Conservation (phyloP, 2,329 filamentous ascomycete genomes). For the Nemania serpens region DNA sequence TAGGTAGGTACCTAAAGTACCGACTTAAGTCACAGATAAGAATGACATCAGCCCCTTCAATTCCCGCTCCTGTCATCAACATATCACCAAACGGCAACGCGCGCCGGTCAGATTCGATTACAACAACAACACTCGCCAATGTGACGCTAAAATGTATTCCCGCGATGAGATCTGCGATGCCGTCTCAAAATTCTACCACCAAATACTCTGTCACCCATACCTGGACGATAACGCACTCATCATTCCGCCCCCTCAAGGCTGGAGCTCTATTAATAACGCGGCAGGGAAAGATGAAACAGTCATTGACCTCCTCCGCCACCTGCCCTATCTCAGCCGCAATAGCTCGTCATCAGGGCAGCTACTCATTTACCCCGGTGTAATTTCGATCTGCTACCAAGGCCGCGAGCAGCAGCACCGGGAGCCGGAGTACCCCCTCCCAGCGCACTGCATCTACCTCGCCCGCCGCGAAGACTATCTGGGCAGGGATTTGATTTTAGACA, state of each 20-base stretch:
- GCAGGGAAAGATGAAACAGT: slow-evolving; percentile 1
- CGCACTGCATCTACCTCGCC: slow-evolving; percentile 17
- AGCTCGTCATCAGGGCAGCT: not conserved
- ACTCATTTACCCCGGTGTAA: not conserved
- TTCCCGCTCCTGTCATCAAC: no score
- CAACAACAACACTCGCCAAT: no score
- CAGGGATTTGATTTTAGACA: slow-evolving; percentile 12
- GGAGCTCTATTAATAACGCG: not conserved
- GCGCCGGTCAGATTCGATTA: no score
- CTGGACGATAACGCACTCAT: not conserved
- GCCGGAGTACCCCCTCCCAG: slow-evolving; percentile 1
- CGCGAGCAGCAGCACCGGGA: not conserved
- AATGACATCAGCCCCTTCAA: no score
- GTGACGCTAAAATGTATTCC: not conserved
- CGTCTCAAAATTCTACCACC: not conserved
- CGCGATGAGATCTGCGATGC: not conserved
- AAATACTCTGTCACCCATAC: not conserved
- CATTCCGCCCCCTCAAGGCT: not conserved
- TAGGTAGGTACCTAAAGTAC: no score
- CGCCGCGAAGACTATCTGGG: not conserved
- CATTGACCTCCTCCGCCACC: slow-evolving; percentile 8
- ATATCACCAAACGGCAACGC: no score
- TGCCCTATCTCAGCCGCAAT: slow-evolving; percentile 4
- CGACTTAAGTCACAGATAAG: no score
- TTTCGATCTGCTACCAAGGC: not conserved